phyloP scores from a whole-genome alignment of 1,284 basidiomycete genomes.

The Marasmius fiardii region DNA sequence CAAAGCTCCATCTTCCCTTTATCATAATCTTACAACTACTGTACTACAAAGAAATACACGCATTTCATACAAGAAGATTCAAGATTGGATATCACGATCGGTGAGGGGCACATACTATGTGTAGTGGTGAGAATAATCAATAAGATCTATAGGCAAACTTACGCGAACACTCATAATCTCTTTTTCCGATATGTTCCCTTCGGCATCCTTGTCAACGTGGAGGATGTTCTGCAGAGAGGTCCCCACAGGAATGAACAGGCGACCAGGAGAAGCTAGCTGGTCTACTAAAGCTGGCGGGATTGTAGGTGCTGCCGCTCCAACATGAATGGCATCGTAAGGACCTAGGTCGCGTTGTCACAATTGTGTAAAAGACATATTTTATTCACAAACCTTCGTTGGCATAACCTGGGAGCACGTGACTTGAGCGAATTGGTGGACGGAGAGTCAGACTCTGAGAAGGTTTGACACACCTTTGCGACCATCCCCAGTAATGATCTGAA shows the following conservation, averaged over 20 bases:
- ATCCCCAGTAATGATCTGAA: constrained; percentile 75
- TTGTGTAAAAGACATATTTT: no score
- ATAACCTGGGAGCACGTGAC: constrained; percentile 21
- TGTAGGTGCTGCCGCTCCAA: constrained; percentile 85
- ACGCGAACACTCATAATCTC: constrained; percentile 83
- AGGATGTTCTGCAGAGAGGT: constrained; percentile 58
- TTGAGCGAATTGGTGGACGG: background rate
- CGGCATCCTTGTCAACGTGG: constrained; percentile 77
- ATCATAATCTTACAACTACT: no score
- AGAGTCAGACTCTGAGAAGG: no score
- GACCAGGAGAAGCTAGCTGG: constrained; percentile 80
- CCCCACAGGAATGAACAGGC: constrained; percentile 95
- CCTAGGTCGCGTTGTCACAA: constrained; percentile 33
- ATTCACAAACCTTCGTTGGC: constrained; percentile 23
- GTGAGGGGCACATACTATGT: constrained; percentile 6
- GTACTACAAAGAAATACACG: no score
- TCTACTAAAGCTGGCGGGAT: constrained; percentile 76
- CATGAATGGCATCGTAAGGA: constrained; percentile 90
- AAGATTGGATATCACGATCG: background rate
- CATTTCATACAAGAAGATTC: no score
- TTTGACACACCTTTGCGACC: constrained; percentile 64
- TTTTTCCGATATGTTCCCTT: constrained; percentile 67
- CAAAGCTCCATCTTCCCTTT: no score
- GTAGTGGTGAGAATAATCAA: background rate
- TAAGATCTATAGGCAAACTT: constrained; percentile 24